phyloP scores from a whole-genome alignment of 83 land plant genomes.

The Thuja plicata region DNA sequence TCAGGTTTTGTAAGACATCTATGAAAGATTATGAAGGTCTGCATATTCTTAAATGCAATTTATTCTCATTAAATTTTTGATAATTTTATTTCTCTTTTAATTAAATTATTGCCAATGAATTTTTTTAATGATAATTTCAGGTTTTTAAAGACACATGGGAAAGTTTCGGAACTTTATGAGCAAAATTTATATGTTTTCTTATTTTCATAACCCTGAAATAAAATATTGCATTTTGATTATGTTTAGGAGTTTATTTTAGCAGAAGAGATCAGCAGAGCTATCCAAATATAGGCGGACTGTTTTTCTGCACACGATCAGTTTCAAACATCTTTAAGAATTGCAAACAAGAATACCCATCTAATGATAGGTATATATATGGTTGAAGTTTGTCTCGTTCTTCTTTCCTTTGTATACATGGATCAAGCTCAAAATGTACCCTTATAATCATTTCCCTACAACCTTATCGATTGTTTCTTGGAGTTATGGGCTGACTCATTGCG shows the following conservation, averaged over 20 bases:
- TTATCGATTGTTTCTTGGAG: neutral
- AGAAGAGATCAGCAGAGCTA: neutral
- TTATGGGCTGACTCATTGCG: neutral
- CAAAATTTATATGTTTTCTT: neutral
- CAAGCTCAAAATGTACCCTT: neutral
- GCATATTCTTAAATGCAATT: neutral
- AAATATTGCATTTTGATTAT: neutral
- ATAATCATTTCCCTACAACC: neutral
- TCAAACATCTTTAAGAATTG: neutral
- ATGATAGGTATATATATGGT: neutral
- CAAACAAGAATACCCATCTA: no score
- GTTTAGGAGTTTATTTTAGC: neutral
- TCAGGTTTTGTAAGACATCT: neutral
- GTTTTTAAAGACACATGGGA: no score
- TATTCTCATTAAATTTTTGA: neutral
- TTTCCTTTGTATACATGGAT: neutral
- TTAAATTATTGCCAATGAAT: no score
- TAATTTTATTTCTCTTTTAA: no score
- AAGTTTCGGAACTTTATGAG: neutral
- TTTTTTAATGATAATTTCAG: neutral
- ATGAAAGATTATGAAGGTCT: neutral
- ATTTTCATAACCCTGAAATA: neutral
- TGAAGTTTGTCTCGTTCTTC: neutral
- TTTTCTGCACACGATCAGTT: neutral
- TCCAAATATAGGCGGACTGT: neutral